Conservation (phyloP, 768 basidiomycete genomes). For the Gloeophyllum trabeum region DNA sequence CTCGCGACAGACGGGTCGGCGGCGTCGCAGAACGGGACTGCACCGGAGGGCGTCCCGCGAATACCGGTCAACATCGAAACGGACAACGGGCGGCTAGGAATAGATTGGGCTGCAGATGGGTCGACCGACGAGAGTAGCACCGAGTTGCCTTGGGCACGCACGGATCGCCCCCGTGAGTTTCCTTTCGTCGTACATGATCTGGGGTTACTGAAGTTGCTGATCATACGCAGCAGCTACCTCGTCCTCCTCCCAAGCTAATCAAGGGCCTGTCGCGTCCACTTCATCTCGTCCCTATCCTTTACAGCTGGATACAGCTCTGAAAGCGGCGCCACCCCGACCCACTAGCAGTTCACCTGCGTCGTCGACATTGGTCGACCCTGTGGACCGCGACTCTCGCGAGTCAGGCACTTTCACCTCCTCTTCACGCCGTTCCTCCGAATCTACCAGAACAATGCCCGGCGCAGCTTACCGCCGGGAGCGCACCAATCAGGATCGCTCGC, state of each 20-base stretch:
- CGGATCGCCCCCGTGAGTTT: neutral
- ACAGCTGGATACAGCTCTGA: constrained; percentile 45
- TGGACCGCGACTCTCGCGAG: neutral
- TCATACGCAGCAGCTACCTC: too few relatives aligned
- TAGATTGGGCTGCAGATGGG: constrained; percentile 36
- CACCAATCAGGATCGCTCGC: constrained; percentile 52
- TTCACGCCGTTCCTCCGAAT: constrained; percentile 44
- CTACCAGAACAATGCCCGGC: constrained; percentile 47
- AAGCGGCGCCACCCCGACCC: constrained; percentile 6
- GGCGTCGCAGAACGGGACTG: constrained; percentile 1
- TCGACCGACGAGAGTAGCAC: constrained; percentile 32
- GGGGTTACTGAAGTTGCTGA: too few relatives aligned
- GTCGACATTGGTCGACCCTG: constrained; percentile 25
- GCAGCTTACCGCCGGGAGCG: constrained; percentile 46
- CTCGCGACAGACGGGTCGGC: constrained; percentile 22
- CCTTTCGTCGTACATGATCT: neutral
- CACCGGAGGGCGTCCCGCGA: constrained; percentile 21
- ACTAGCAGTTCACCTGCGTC: constrained; percentile 22
- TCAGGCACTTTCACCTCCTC: too few relatives aligned
- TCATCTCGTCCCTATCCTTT: constrained; percentile 34
- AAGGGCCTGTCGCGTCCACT: constrained; percentile 10
- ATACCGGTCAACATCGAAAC: constrained; percentile 35
- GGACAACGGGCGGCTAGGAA: constrained; percentile 43
- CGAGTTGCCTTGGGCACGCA: constrained; percentile 45
- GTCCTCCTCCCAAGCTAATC: constrained; percentile 25